Evolutionary conservation across 2,329 filamentous ascomycete genomes (phyloP).

Genomic region (Trichoderma simmonsii): DNA sequence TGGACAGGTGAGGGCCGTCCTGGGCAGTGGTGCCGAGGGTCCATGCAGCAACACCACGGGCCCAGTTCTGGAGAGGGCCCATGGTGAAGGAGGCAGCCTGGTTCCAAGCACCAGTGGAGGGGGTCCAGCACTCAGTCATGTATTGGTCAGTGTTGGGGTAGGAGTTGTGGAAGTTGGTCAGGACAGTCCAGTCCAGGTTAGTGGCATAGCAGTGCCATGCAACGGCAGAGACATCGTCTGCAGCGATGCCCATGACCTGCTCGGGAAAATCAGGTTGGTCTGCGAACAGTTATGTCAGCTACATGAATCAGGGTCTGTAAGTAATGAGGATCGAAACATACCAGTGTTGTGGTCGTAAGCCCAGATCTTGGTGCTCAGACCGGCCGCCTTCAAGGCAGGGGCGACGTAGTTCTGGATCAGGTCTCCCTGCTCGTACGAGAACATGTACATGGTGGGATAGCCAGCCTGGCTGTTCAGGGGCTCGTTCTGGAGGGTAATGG

Average conservation of each 20-base stretch:
- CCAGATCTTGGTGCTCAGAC: slow-evolving; percentile 18
- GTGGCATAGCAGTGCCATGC: slow-evolving; percentile 42
- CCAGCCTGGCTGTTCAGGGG: slow-evolving; percentile 21
- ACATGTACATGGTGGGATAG: slow-evolving; percentile 21
- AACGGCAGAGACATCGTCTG: slow-evolving; percentile 31
- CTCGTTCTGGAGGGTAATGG: slow-evolving; percentile 21
- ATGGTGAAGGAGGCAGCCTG: slow-evolving; percentile 42
- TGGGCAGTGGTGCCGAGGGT: slow-evolving; percentile 41
- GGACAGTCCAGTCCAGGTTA: slow-evolving; percentile 34
- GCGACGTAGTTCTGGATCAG: slow-evolving; percentile 20
- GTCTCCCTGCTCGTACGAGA: slow-evolving; percentile 16
- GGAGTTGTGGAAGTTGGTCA: slow-evolving; percentile 37
- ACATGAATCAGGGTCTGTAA: neutral
- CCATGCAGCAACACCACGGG: slow-evolving; percentile 42
- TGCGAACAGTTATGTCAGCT: slow-evolving; percentile 6
- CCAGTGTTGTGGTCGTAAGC: slow-evolving; percentile 32
- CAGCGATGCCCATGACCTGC: slow-evolving; percentile 35
- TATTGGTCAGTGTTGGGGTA: slow-evolving; percentile 41
- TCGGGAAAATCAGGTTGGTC: slow-evolving; percentile 35
- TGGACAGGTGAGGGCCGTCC: slow-evolving; percentile 41
- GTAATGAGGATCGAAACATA: slow-evolving; percentile 12
- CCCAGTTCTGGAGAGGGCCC: slow-evolving; percentile 49
- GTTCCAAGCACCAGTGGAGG: slow-evolving; percentile 34
- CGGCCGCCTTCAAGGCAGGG: slow-evolving; percentile 17
- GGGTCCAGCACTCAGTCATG: slow-evolving; percentile 48